A percentile compares a stretch with the other conserved stretches of the same genome.
Conservation (phyloP, 2,329 filamentous ascomycete genomes). For the Cryphonectria naterciae region DNA sequence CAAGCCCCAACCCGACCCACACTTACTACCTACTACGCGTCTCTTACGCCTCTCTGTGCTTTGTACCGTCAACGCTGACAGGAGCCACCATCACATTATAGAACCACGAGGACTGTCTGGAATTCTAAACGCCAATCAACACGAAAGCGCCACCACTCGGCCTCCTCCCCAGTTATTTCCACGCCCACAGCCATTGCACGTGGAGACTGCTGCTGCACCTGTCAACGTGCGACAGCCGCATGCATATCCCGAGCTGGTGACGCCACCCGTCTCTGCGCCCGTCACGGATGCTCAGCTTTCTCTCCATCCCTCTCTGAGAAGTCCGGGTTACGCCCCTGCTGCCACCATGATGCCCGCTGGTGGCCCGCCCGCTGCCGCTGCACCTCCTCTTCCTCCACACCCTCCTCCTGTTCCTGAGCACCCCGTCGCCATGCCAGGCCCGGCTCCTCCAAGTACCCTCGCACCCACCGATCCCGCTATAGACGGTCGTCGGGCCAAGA, state of each 20-base stretch:
- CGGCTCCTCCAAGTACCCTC: slow-evolving; percentile 34
- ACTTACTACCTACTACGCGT: neutral
- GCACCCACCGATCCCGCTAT: slow-evolving; percentile 35
- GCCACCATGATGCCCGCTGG: slow-evolving; percentile 42
- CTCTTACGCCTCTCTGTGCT: neutral
- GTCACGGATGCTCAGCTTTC: slow-evolving; percentile 48
- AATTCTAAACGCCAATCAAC: slow-evolving; percentile 14
- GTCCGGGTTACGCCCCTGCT: slow-evolving; percentile 34
- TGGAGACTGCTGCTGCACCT: slow-evolving; percentile 21
- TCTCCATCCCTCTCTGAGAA: slow-evolving; percentile 54
- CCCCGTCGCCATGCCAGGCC: slow-evolving; percentile 37
- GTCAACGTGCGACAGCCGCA: slow-evolving; percentile 38
- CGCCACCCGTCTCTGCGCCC: slow-evolving; percentile 40
- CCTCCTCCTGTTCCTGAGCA: slow-evolving; percentile 31
- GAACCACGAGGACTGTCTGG: slow-evolving; percentile 28
- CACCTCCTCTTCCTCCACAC: neutral
- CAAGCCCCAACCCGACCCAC: neutral
- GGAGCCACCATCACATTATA: slow-evolving; percentile 7
- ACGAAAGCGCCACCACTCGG: slow-evolving; percentile 16
- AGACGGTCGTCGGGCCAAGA: slow-evolving; percentile 76
- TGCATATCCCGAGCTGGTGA: slow-evolving; percentile 47
- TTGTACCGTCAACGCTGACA: slow-evolving; percentile 22
- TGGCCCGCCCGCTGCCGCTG: slow-evolving; percentile 23
- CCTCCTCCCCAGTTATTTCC: slow-evolving; percentile 27
- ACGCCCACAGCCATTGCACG: slow-evolving; percentile 22